phyloP scores from a whole-genome alignment of 2,329 filamentous ascomycete species.

The Microthyrium microscopicum region DNA sequence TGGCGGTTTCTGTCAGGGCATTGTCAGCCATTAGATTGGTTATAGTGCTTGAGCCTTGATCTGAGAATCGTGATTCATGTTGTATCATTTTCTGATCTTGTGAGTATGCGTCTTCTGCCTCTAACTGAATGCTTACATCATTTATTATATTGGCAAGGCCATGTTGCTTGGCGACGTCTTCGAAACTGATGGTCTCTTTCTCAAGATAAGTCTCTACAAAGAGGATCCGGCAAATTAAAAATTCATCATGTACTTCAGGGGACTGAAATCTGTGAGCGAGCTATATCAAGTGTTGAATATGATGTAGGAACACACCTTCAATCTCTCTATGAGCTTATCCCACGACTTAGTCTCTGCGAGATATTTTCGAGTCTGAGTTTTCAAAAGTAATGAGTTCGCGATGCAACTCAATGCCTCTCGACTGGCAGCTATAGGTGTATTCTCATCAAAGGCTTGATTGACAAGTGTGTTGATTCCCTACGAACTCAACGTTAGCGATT shows the following conservation, averaged over 20 bases:
- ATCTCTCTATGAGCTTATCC: constrained; percentile 42
- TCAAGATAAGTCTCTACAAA: constrained; percentile 69
- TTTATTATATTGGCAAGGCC: constrained; percentile 51
- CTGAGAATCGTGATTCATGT: constrained; percentile 45
- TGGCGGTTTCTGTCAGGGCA: constrained; percentile 70
- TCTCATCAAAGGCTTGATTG: constrained; percentile 54
- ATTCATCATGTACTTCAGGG: no score
- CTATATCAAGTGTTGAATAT: neutral
- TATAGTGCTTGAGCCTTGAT: constrained; percentile 17
- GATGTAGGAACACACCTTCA: no score
- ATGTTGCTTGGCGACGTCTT: constrained; percentile 47
- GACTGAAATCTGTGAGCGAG: constrained; percentile 45
- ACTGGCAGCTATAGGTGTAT: constrained; percentile 41
- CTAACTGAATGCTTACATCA: constrained; percentile 16
- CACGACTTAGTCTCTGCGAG: constrained; percentile 59
- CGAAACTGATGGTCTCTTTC: constrained; percentile 45
- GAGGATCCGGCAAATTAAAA: constrained; percentile 61
- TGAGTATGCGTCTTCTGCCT: neutral
- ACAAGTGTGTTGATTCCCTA: constrained; percentile 62
- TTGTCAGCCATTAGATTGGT: constrained; percentile 52
- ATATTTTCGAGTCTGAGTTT: constrained; percentile 49
- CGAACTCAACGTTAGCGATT: constrained; percentile 8
- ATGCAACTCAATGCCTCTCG: constrained; percentile 66
- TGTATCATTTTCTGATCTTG: constrained; percentile 28
- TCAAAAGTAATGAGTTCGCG: constrained; percentile 67